These are phyloP conservation scores for Chlamydomonas incerta DNA, from an alignment of 139 green algal species.

Conservation along the genomic window DNA sequence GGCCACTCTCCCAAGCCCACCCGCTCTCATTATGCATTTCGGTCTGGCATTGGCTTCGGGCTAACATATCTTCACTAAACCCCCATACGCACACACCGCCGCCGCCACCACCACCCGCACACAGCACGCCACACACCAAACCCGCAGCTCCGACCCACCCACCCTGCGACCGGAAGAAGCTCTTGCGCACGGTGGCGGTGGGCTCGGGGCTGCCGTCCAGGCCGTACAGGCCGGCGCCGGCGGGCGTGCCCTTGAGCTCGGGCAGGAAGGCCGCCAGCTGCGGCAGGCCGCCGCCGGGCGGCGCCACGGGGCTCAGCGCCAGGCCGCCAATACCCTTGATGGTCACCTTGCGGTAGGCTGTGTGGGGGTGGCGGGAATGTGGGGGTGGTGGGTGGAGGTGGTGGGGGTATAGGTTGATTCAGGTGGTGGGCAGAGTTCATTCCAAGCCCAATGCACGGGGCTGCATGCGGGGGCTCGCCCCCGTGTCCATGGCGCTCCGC, in stretches of 20 bases:
- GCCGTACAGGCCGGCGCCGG: slow-evolving; percentile 45
- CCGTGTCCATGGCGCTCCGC: too few relatives aligned
- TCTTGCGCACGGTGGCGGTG: slow-evolving; percentile 45
- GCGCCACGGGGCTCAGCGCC: slow-evolving; percentile 60
- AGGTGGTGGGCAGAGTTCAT: too few relatives aligned
- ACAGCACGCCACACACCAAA: too few relatives aligned
- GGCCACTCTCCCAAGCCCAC: too few relatives aligned
- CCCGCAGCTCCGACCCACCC: not conserved
- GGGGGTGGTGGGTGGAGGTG: not conserved
- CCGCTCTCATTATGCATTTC: too few relatives aligned
- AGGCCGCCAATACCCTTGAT: slow-evolving; percentile 77
- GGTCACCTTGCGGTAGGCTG: slow-evolving; percentile 66
- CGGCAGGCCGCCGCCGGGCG: not conserved
- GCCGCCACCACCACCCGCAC: too few relatives aligned
- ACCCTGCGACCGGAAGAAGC: slow-evolving; percentile 67
- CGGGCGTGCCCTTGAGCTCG: slow-evolving; percentile 81
- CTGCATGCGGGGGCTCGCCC: too few relatives aligned
- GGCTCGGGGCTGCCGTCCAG: slow-evolving; percentile 35
- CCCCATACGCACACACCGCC: too few relatives aligned
- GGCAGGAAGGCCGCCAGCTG: slow-evolving; percentile 71
- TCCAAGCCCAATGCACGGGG: too few relatives aligned
- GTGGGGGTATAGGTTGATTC: not conserved
- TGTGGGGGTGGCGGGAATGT: not conserved
- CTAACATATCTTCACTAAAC: too few relatives aligned
- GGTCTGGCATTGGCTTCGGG: too few relatives aligned